Percentiles rank a stretch among this genome's conserved stretches.
Conservation (phyloP, 2,329 filamentous ascomycete species). For the Verticillium klebahnii region DNA sequence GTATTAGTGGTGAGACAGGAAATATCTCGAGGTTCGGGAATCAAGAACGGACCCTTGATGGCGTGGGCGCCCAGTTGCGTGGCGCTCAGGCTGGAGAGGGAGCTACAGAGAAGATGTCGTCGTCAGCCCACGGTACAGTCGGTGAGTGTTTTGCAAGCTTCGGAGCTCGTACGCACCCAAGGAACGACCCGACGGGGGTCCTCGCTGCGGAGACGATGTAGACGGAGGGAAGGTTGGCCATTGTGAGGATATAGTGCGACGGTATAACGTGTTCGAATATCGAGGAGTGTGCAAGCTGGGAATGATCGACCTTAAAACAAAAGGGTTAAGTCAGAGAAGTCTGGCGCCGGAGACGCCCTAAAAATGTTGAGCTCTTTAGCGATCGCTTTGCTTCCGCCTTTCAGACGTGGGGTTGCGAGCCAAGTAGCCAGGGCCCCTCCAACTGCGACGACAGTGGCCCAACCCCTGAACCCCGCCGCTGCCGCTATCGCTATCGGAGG, state of each 20-base stretch:
- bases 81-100: conserved; percentile 81
- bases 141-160: conserved; percentile 21
- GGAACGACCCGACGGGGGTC: conserved; percentile 90
- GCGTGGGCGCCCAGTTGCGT: conserved; percentile 83
- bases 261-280: neutral
- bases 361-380: neutral
- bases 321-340: neutral
- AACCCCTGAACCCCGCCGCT: neutral
- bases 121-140: conserved; percentile 6
- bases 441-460: neutral
- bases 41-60: conserved; percentile 68
- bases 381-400: neutral
- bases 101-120: conserved; percentile 46
- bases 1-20: neutral
- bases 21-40: no score
- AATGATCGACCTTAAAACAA: neutral
- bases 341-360: conserved; percentile 1
- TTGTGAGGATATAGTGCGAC: conserved; percentile 33
- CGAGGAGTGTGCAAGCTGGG: neutral
- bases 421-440: neutral
- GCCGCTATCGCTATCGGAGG: neutral
- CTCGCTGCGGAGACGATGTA: conserved; percentile 93
- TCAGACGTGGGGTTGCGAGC: neutral
- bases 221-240: conserved; percentile 79
- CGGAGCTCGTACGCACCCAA: conserved; percentile 58